Conservation (phyloP, 345 rosid species). For the Hibiscus trionum region DNA sequence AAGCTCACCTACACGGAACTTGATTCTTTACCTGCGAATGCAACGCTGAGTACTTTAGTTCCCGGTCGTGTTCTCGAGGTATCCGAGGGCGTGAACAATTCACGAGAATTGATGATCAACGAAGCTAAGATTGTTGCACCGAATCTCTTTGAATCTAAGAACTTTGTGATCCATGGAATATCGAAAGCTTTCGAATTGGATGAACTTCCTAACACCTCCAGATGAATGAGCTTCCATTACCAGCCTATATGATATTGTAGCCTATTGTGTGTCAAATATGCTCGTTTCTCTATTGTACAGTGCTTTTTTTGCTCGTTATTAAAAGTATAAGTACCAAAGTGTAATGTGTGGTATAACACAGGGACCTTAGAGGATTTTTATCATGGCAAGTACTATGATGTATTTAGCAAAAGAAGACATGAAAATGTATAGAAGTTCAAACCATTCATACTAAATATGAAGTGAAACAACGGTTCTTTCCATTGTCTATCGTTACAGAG, state of each 20-base stretch:
- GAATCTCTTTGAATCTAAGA: constrained; percentile 40
- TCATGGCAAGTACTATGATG: background rate
- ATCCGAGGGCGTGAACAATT: constrained; percentile 15
- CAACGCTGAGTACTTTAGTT: constrained; percentile 37
- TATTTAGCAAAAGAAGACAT: background rate
- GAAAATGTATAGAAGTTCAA: background rate
- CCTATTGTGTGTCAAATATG: too few relatives aligned
- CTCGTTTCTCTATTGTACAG: too few relatives aligned
- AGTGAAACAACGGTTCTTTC: background rate
- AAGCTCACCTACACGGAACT: constrained; percentile 37
- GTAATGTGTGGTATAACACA: too few relatives aligned
- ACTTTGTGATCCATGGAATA: constrained; percentile 54
- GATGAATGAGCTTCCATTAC: background rate
- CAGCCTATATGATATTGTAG: background rate
- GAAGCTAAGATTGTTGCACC: constrained; percentile 47
- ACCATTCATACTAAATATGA: background rate
- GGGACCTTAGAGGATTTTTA: too few relatives aligned
- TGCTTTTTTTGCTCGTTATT: too few relatives aligned
- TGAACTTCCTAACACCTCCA: constrained; percentile 14
- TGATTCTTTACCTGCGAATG: constrained; percentile 34
- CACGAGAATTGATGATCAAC: constrained; percentile 28
- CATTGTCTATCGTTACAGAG: background rate
- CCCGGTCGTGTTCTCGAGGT: constrained; percentile 37
- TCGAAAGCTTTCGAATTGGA: constrained; percentile 33
- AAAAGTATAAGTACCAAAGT: too few relatives aligned